Evolutionary conservation across 306 rosid genomes (phyloP).

Genomic region (Ormosia semicastrata): DNA sequence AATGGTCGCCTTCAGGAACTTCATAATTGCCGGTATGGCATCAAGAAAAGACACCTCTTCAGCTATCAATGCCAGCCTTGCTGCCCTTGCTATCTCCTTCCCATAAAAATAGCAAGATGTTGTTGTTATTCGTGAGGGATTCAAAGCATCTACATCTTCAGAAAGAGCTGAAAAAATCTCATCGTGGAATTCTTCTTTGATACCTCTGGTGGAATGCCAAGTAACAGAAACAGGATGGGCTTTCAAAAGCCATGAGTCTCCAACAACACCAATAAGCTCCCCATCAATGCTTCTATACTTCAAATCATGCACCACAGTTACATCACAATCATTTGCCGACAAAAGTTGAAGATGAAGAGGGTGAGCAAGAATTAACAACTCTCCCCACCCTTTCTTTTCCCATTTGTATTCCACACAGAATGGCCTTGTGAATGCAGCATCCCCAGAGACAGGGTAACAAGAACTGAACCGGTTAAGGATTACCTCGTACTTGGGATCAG

Average conservation of each 20-base stretch:
- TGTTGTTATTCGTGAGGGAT: slow-evolving; percentile 38
- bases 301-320: slow-evolving; percentile 54
- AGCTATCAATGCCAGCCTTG: slow-evolving; percentile 83
- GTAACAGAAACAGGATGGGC: slow-evolving; percentile 62
- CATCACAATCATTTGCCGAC: slow-evolving; percentile 26
- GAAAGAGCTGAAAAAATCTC: slow-evolving; percentile 60
- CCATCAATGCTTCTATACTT: slow-evolving; percentile 81
- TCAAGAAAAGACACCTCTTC: slow-evolving; percentile 63
- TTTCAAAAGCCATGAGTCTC: slow-evolving; percentile 75
- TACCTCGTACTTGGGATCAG: slow-evolving; percentile 41
- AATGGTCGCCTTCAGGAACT: slow-evolving; percentile 59
- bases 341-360: slow-evolving; percentile 76
- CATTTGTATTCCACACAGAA: slow-evolving; percentile 63
- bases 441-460: slow-evolving; percentile 76
- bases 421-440: slow-evolving; percentile 51
- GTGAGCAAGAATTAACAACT: slow-evolving; percentile 83
- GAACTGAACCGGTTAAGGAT: slow-evolving; percentile 56
- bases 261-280: slow-evolving; percentile 81
- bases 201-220: slow-evolving; percentile 74
- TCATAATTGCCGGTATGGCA: slow-evolving; percentile 46
- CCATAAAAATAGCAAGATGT: slow-evolving; percentile 68
- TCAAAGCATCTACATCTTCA: slow-evolving; percentile 58
- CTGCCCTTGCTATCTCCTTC: slow-evolving; percentile 72
- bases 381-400: slow-evolving; percentile 75
- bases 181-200: slow-evolving; percentile 41